A percentile compares a stretch with the other conserved stretches of the same genome.
phyloP scores from a whole-genome alignment of 345 rosid species.

The Reutealis trisperma region DNA sequence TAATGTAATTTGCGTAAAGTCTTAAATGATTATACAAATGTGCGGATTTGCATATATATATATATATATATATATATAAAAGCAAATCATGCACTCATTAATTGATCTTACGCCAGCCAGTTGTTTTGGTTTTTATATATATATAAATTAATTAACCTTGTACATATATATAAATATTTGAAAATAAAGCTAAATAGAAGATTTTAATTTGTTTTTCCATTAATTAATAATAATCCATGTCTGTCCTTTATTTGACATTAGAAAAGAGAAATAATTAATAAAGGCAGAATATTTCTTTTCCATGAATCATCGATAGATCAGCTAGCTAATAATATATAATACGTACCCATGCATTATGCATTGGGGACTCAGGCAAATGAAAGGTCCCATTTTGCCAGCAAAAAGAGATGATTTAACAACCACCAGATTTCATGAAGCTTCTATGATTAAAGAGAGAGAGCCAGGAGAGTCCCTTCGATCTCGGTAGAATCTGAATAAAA shows the following conservation, averaged over 20 bases:
- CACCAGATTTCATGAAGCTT: slow-evolving; percentile 21
- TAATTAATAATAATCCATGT: background rate
- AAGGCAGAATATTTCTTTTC: background rate
- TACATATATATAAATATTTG: background rate
- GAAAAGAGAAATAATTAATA: background rate
- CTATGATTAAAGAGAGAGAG: slow-evolving; percentile 10
- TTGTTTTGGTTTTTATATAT: no score
- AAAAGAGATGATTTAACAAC: slow-evolving; percentile 34
- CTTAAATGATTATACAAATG: no score
- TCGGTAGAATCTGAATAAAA: slow-evolving; percentile 21
- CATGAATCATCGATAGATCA: background rate
- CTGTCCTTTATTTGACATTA: background rate
- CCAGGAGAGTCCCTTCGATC: background rate
- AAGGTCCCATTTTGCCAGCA: slow-evolving; percentile 33
- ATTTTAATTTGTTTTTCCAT: no score
- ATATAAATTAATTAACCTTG: no score
- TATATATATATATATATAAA: no score
- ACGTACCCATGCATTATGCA: no score
- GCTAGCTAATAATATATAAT: background rate
- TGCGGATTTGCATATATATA: no score
- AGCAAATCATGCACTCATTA: no score
- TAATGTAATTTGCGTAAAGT: no score
- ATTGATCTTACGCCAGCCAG: no score
- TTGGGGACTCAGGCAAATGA: background rate
- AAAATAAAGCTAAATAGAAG: no score